phyloP scores from a whole-genome alignment of 164 flowering plant species.

The Stephania cephalantha region DNA sequence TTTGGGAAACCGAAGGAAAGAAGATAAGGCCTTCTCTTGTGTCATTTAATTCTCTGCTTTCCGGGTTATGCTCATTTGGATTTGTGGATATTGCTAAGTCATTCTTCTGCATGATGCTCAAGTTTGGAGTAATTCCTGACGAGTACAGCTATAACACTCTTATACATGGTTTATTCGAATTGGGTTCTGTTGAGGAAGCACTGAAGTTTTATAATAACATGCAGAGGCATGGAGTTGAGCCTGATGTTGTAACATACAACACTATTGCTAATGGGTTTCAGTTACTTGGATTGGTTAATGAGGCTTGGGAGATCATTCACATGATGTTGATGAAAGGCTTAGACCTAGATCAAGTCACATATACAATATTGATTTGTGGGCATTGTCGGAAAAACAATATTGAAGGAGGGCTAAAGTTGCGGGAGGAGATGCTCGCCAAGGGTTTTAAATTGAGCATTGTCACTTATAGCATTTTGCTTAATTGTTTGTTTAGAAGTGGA shows the following conservation, averaged over 20 bases:
- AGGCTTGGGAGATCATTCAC: conserved; percentile 32
- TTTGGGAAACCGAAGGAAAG: conserved; percentile 26
- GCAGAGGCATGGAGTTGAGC: conserved; percentile 52
- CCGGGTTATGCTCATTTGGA: conserved; percentile 54
- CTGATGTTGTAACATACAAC: conserved; percentile 62
- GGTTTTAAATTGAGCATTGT: conserved; percentile 40
- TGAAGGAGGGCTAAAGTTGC: conserved; percentile 43
- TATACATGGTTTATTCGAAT: conserved; percentile 60
- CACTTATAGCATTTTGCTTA: conserved; percentile 43
- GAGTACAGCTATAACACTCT: conserved; percentile 65
- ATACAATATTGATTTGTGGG: conserved; percentile 48
- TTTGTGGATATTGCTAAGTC: conserved; percentile 52
- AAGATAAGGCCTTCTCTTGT: conserved; percentile 37
- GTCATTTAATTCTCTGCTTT: conserved; percentile 56
- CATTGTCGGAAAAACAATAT: conserved; percentile 45
- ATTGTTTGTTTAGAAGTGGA: conserved; percentile 54
- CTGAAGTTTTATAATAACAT: conserved; percentile 43
- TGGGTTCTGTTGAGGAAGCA: conserved; percentile 67
- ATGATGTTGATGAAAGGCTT: conserved; percentile 40
- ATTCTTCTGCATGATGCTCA: conserved; percentile 55
- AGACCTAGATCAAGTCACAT: conserved; percentile 39
- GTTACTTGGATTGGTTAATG: conserved; percentile 38
- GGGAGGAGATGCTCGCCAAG: conserved; percentile 39
- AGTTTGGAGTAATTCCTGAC: conserved; percentile 58
- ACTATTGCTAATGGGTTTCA: conserved; percentile 55